phyloP scores from a whole-genome alignment of 2,329 filamentous ascomycete genomes.

The Cordyceps cicadae region DNA sequence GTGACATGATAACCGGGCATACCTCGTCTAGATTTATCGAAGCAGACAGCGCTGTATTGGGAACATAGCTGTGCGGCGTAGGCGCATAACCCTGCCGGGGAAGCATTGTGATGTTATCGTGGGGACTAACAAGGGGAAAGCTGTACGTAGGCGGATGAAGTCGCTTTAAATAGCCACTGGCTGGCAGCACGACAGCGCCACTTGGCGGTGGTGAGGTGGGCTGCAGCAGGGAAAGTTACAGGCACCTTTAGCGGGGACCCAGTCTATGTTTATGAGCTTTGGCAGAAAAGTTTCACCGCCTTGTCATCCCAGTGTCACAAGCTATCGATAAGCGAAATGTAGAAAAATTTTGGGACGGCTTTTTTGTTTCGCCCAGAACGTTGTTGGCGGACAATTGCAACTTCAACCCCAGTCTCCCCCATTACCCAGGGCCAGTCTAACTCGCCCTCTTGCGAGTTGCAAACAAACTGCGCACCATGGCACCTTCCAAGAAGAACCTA shows the following conservation, averaged over 20 bases:
- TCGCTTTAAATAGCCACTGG: not conserved
- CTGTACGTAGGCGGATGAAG: not conserved
- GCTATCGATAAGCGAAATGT: slow-evolving; percentile 29
- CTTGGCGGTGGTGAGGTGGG: not conserved
- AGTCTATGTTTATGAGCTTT: not conserved
- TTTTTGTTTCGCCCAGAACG: not conserved
- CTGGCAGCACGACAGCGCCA: not conserved
- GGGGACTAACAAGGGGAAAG: too few species aligned
- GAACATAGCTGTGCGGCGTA: slow-evolving; percentile 84
- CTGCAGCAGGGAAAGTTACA: not conserved
- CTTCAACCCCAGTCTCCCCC: not conserved
- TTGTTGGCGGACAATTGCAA: not conserved
- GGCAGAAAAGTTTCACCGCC: slow-evolving; percentile 31
- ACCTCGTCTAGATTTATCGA: slow-evolving; percentile 93
- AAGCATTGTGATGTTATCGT: slow-evolving; percentile 35
- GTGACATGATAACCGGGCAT: slow-evolving; percentile 16
- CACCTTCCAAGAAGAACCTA: slow-evolving; percentile 62
- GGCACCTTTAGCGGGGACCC: not conserved
- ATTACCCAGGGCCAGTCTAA: slow-evolving; percentile 14
- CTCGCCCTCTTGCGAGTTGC: slow-evolving; percentile 19
- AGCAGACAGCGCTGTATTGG: slow-evolving; percentile 71
- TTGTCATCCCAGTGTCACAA: not conserved
- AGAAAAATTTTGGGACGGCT: slow-evolving; percentile 22
- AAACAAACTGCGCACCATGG: slow-evolving; percentile 44
- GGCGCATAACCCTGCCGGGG: slow-evolving; percentile 71